These are phyloP conservation scores for Myochromella boudieri DNA, from an alignment of 768 basidiomycete species.

Conservation along the genomic window DNA sequence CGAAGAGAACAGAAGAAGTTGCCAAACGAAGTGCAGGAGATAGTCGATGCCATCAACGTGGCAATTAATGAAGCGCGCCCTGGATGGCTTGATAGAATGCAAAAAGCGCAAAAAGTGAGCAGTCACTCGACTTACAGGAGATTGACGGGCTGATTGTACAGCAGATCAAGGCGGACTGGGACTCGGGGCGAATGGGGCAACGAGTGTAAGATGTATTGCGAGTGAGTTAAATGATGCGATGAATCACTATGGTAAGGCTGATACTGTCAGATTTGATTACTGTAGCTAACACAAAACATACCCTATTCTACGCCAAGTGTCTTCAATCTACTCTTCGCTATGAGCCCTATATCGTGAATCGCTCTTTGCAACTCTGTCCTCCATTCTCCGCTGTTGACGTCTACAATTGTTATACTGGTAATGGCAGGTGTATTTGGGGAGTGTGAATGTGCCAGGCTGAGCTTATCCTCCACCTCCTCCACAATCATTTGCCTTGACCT, in stretches of 20 bases:
- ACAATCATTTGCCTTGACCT: conserved; percentile 69
- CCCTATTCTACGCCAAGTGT: conserved; percentile 40
- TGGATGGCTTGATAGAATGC: conserved; percentile 59
- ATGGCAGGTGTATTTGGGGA: conserved; percentile 41
- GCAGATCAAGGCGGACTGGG: conserved; percentile 17
- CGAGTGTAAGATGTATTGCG: conserved; percentile 15
- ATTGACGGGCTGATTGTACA: not conserved
- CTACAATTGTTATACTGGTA: conserved; percentile 35
- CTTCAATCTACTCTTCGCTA: conserved; percentile 69
- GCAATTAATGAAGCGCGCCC: conserved; percentile 55
- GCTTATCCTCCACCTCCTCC: conserved; percentile 74
- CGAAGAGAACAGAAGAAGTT: conserved; percentile 38
- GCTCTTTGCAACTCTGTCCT: conserved; percentile 67
- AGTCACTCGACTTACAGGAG: not conserved
- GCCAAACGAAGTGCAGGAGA: conserved; percentile 45
- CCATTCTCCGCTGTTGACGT: conserved; percentile 53
- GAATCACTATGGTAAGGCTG: too few relatives aligned
- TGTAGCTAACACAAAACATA: conserved; percentile 10
- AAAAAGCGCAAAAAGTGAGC: conserved; percentile 49
- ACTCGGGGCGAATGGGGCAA: conserved; percentile 10
- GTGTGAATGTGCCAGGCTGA: conserved; percentile 53
- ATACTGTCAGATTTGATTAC: too few relatives aligned
- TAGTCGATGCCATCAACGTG: conserved; percentile 54
- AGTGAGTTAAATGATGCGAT: too few relatives aligned
- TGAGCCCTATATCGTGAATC: conserved; percentile 67